Base-by-base conservation (phyloP, 306 rosid species). In the Prunus dulcis region DNA sequence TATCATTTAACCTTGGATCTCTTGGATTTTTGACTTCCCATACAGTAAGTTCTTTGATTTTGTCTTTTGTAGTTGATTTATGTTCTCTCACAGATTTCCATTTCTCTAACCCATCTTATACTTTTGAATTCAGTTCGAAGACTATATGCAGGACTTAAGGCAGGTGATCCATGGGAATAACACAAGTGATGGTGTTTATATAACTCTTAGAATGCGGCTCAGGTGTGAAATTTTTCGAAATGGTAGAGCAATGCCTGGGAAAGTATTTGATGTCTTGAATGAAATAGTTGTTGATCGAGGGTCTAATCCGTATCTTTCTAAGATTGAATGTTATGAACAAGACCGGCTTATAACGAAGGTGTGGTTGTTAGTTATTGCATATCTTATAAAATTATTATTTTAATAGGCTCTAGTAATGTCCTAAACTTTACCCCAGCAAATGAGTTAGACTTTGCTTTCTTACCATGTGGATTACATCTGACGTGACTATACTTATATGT, bases 1-100 rank as follows among this genome's bases (percentile, higher is more conserved):
- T 95, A 58, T 95, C 97, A 63, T 95, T 95, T 81, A 95, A 92
- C 86, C 99, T 95, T 72, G 99, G 99, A 45, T 95, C 98, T 73
- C 98, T 95, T 69, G 99, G 99, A 83, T 95, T 95, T 86, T 91
- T 95, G 84, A 84, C 97, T 79, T 88, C 99, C 78, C 99, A 95
- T 82, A 69, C 78, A 38, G 99, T 90, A 88, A 63, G 96, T 78
- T 82, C 84, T 58, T 73, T 23, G 82, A 74, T 28, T 52, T 25
- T 65, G 34, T 73, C 34, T 64, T 67, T n/a, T 45, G 65, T 73
- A 64, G 64, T 55, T 69, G 62, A 47, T 12, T 71, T 3, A 74
- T 20, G 10, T 78, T 7, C 18, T 43, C 25, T 68, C 53, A 20
- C 19, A 56, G 77, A 70, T 23, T 58, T 19, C 41, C 67, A 64